phyloP scores from a whole-genome alignment of 768 basidiomycete species.

The Auriscalpium vulgare region DNA sequence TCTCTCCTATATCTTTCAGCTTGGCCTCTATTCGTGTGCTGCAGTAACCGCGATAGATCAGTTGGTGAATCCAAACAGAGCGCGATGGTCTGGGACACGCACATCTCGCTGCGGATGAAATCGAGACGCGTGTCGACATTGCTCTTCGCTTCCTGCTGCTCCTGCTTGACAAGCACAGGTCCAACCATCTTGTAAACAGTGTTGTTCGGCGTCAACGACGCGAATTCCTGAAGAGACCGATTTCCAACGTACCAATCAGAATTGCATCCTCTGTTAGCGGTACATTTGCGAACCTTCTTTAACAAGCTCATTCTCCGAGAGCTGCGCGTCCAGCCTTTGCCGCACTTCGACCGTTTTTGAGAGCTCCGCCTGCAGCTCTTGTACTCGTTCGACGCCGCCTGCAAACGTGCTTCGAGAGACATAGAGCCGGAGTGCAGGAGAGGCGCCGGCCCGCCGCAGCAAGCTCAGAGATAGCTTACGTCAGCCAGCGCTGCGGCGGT shows the following conservation, averaged over 20 bases:
- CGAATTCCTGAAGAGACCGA: slow-evolving; percentile 61
- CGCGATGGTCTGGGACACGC: slow-evolving; percentile 18
- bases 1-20: slow-evolving; percentile 69
- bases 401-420: slow-evolving; percentile 54
- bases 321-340: slow-evolving; percentile 83
- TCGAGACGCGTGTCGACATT: slow-evolving; percentile 88
- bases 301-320: slow-evolving; percentile 87
- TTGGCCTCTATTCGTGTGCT: slow-evolving; percentile 78
- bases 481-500: too few species aligned
- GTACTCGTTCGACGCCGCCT: slow-evolving; percentile 68
- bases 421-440: slow-evolving; percentile 19
- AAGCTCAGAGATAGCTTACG: too few species aligned
- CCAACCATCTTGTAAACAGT: slow-evolving; percentile 87
- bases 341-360: slow-evolving; percentile 67
- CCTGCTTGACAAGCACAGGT: slow-evolving; percentile 85
- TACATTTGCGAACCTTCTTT: slow-evolving; percentile 54
- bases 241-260: neutral
- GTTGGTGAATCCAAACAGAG: too few species aligned
- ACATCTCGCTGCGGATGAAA: slow-evolving; percentile 89
- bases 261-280: neutral
- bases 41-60: neutral
- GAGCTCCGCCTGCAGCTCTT: slow-evolving; percentile 73
- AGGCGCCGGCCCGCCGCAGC: neutral
- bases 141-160: slow-evolving; percentile 74
- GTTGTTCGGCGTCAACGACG: slow-evolving; percentile 62